Base-by-base conservation (phyloP, 1,284 basidiomycete genomes). In the Sutorius eximius region DNA sequence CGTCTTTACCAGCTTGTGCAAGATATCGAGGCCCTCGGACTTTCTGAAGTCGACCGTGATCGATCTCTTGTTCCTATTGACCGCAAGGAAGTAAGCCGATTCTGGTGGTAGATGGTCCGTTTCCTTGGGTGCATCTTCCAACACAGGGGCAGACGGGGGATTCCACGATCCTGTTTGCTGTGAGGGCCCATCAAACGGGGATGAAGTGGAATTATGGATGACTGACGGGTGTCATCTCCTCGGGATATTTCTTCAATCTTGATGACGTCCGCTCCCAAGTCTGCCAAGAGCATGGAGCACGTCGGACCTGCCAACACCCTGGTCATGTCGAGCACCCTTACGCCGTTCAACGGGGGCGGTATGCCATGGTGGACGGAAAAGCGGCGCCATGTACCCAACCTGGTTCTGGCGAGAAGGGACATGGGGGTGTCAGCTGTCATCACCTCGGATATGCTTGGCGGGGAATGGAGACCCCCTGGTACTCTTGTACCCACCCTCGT, bases 1-100 rank as follows among this genome's bases (percentile, higher is more conserved):
- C 52, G 82, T 77, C 59, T 80, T 74, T 34, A 97, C 81, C 5
- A 98, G 78, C 58, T 83, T 82, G 55, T 82, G 82, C 8, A 95
- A 64, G 45, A 98, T 86, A 58, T 87, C 83, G n/a, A 89, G 78
- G 0, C 94, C 95, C 58, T 87, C 82, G 1, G 81, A 74, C 1
- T 76, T 74, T 72, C 97, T 98, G 73, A 98, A 86, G 71, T 98
- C 92, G 18, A 93, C 78, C 2, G 92, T 95, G 49, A 97, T 80
- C 5, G 91, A 93, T 44, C 89, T 82, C 70, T 96, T 96, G 75
- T 93, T 94, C 50, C 95, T 79, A 71, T 98, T 98, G 1, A 84
- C 86, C 2, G 87, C 82, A 15, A 98, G 81, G 68, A 97, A 98
- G 72, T 98, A 98, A 0, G 95, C 93, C 3, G 91, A 92, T 71